Percentiles rank a stretch among this genome's conserved stretches.
Conservation (phyloP, 225 moss, liverwort and hornwort genomes). For the Climacium dendroides region DNA sequence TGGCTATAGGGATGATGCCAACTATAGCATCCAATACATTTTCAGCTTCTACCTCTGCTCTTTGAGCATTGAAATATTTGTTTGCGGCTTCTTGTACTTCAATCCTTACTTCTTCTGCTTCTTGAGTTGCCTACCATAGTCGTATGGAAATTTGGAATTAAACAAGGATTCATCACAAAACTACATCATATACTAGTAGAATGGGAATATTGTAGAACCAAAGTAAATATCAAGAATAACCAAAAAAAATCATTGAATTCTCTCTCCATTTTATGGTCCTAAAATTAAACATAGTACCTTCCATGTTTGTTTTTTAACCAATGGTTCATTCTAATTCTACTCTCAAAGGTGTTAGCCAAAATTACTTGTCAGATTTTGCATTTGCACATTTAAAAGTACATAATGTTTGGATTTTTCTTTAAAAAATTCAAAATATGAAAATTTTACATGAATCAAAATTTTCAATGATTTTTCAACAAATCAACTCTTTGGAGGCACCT, state of each 20-base stretch:
- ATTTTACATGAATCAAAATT: neutral
- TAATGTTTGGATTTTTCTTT: too few species aligned
- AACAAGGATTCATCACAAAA: neutral
- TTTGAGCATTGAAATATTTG: conserved; percentile 37
- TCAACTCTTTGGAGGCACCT: too few species aligned
- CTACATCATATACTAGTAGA: too few species aligned
- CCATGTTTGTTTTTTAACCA: too few species aligned
- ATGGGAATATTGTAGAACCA: neutral
- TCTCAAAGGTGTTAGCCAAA: neutral
- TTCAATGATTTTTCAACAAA: neutral
- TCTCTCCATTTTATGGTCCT: too few species aligned
- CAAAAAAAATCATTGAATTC: neutral
- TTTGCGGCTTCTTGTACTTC: conserved; percentile 30
- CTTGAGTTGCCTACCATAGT: neutral
- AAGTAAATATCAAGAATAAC: neutral
- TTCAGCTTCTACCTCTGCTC: conserved; percentile 32
- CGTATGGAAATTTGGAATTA: neutral
- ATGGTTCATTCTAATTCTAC: neutral
- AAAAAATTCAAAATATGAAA: too few species aligned
- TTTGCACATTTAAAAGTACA: too few species aligned
- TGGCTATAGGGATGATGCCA: conserved; percentile 9
- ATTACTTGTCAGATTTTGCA: neutral
- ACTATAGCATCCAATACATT: conserved; percentile 15
- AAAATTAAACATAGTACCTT: too few species aligned
- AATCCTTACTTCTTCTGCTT: conserved; percentile 26